These are phyloP conservation scores for Neurospora pannonica DNA, from an alignment of 495 filamentous ascomycete genomes.

Conservation along the genomic window DNA sequence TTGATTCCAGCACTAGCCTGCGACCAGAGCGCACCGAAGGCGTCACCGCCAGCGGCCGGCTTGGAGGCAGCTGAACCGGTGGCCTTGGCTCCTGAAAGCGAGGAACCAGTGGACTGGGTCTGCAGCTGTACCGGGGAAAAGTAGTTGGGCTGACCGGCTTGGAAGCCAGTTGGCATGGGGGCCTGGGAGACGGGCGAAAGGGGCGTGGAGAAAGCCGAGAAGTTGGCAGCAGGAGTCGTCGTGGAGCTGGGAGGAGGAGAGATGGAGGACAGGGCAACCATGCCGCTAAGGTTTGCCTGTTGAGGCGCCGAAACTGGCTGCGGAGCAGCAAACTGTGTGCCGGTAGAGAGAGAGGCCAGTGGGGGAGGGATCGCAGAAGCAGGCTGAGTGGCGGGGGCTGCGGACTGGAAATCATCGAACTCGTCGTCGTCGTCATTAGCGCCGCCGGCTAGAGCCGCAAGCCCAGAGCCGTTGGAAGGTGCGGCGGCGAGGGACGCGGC, in stretches of 20 bases:
- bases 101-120: conserved; percentile 17
- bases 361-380: conserved; percentile 34
- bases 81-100: conserved; percentile 14
- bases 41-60: conserved; percentile 55
- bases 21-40: conserved; percentile 80
- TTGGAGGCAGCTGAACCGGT: conserved; percentile 36
- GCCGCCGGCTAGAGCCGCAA: conserved; percentile 41
- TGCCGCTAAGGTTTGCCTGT: conserved; percentile 64
- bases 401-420: conserved; percentile 98
- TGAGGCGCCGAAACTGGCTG: conserved; percentile 75
- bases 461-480: conserved; percentile 36
- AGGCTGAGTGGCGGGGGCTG: conserved; percentile 46
- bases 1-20: conserved; percentile 68
- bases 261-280: conserved; percentile 71
- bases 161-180: conserved; percentile 58
- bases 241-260: conserved; percentile 58
- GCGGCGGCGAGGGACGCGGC: conserved; percentile 38
- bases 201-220: conserved; percentile 45
- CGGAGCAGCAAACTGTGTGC: conserved; percentile 67
- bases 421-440: conserved; percentile 80
- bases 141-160: conserved; percentile 81
- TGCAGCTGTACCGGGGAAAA: conserved; percentile 66
- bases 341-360: conserved; percentile 55
- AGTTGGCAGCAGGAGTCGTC: conserved; percentile 42
- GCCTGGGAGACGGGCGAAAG: conserved; percentile 33